Base-by-base conservation (phyloP, 1,284 basidiomycete species). In the Malassezia dermatis region DNA sequence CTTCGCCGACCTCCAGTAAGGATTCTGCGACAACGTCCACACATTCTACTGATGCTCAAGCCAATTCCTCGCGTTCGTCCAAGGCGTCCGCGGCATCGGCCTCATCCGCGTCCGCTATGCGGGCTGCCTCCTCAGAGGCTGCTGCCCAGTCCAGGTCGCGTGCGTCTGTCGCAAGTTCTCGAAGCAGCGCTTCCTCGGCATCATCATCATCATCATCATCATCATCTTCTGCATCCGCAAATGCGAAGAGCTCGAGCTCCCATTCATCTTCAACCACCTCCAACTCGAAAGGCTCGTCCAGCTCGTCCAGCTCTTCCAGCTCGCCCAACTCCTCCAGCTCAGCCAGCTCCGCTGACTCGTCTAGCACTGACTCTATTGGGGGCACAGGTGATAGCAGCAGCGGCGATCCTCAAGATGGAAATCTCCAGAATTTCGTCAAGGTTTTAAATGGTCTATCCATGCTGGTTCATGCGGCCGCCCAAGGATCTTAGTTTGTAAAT, bases 351-450 rank as follows among this genome's bases (percentile, higher is more conserved):
- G 11, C 26, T 19, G 13, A 2, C 27, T 30, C 43, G 6, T 21
- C 26, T 10, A 30, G 28, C 28, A 4, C 28, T 23, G 11, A 4
- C 37, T 21, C 37, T 21, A 19, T 2, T 2, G 1, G 19, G 19
- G 19, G 37, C 2, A 21, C 19, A 2, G 8, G 10, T 15, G 19
- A 6, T 8, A 21, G 37, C 8, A 10, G 11, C 19, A 17, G 17
- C 10, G 31, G 10, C 5, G 28, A 42, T 35, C 43, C 42, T 34
- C 32, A 37, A 42, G 44, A 17, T n/a, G 64, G 66, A 50, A 71
- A 71, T 45, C 57, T 71, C 45, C 59, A 68, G 53, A 67, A 63
- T 47, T 71, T 71, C 48, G 68, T 61, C 53, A 59, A 63, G 51
- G 58, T 71, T 31, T 59, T 69, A 48, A 60, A 69, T 37, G 63